These are phyloP conservation scores for Passiflora organensis DNA, from an alignment of 345 rosid species.

Conservation along the genomic window DNA sequence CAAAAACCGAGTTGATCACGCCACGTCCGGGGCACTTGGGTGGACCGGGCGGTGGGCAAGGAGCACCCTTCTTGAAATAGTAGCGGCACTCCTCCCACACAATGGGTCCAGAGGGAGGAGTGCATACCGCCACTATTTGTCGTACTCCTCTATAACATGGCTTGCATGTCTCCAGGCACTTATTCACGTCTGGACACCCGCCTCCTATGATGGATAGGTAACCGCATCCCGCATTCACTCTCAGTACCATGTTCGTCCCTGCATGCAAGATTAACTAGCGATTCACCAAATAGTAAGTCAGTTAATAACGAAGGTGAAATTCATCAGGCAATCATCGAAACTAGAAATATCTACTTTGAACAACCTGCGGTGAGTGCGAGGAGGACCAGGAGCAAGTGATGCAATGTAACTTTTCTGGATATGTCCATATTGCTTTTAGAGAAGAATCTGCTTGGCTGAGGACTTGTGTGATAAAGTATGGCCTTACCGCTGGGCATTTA, in stretches of 20 bases:
- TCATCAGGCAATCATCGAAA: not conserved
- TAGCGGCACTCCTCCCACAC: not conserved
- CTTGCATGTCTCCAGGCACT: not conserved
- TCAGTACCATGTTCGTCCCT: not conserved
- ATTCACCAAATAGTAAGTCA: not conserved
- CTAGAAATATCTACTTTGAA: not conserved
- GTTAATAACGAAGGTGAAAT: not conserved
- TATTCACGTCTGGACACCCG: slow-evolving; percentile 5
- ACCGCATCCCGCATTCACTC: not conserved
- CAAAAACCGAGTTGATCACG: too few species aligned
- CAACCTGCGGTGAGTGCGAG: slow-evolving; percentile 17
- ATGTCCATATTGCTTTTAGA: not conserved
- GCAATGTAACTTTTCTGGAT: not conserved
- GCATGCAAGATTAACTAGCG: not conserved
- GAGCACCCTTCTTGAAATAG: not conserved
- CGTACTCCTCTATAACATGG: slow-evolving; percentile 15
- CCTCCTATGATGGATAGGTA: not conserved
- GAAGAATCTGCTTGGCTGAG: not conserved
- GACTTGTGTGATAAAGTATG: not conserved
- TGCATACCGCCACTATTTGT: not conserved
- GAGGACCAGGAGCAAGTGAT: slow-evolving; percentile 12
- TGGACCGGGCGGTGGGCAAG: not conserved
- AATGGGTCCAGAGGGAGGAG: not conserved
- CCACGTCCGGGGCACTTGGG: not conserved
- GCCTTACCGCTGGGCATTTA: not conserved